Evolutionary conservation across 768 basidiomycete genomes (phyloP).

Genomic region (Ramaria sp.): DNA sequence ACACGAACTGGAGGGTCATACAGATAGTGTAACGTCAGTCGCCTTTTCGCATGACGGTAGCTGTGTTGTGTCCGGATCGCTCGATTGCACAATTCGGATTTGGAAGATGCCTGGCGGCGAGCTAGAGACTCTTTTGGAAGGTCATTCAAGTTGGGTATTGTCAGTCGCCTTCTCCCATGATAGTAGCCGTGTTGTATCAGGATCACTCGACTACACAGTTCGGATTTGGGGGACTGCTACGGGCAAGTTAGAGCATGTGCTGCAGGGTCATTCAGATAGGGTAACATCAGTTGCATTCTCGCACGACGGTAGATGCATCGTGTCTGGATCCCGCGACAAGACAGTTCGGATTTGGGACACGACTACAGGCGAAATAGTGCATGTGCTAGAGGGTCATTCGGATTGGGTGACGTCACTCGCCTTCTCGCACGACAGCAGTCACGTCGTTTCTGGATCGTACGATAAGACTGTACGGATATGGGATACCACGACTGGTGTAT

Average conservation of each 20-base stretch:
- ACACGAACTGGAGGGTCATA: no score
- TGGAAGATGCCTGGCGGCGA: no score
- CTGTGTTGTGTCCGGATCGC: no score
- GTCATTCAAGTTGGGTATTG: no score
- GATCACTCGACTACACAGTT: not conserved
- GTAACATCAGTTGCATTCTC: not conserved
- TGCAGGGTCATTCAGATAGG: not conserved
- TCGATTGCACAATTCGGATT: no score
- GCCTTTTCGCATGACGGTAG: no score
- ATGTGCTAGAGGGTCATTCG: not conserved
- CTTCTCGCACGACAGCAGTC: not conserved
- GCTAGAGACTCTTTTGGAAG: no score
- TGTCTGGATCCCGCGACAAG: not conserved
- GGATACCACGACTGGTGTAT: not conserved
- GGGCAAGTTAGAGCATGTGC: conserved; percentile 17
- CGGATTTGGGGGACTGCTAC: conserved; percentile 14
- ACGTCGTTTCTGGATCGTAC: conserved; percentile 11
- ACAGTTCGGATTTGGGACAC: not conserved
- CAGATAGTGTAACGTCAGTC: no score
- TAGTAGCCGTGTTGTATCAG: not conserved
- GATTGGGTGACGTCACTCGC: not conserved
- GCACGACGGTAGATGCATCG: conserved; percentile 1
- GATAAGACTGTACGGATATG: conserved; percentile 2
- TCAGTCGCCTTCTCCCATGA: not conserved
- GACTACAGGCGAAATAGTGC: not conserved